Base-by-base conservation (phyloP, 805 yeast species). In the Lipomyces anomalus region DNA sequence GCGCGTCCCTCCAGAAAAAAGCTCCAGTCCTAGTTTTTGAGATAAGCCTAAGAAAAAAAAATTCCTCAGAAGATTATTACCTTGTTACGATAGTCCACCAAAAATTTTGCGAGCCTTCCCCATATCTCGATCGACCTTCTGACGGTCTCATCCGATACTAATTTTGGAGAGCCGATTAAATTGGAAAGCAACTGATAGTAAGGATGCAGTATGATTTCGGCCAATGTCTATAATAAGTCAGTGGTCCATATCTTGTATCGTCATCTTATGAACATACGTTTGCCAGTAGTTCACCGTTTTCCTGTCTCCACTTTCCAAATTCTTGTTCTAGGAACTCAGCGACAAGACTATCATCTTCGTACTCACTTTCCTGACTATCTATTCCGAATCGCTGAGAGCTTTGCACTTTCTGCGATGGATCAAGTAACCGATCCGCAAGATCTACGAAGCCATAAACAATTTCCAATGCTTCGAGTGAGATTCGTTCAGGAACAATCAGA, bases 151-250 rank as follows among this genome's bases (percentile, higher is more conserved):
- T 47, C 41, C 6, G 38, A 35, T 13, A 39, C 52, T 4, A 28
- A 36, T 22, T 28, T 30, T 4, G 47, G 3, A 11, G 32, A 22
- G 24, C 48, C 52, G 9, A 50, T 26, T 17, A 46, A 30, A 26
- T 48, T 32, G 5, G 51, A 48, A 29, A 48, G 23, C 11, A 46
- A 26, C 29, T 48, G 53, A 23, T 46, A 39, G 4, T 43, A 35
- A 17, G 46, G 44, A 11, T 18, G n/a, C 22, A 42, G 33, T 3
- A 42, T 21, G n/a, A 24, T 6, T n/a, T 40, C 46, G 7, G 23
- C 21, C 13, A 48, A 11, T 2, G 43, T 37, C 49, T 44, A 26
- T 20, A 11, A 20, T 30, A 17, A 20, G 26, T 42, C 20, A 42
- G 20, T 30, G 16, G n/a, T 18, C 17, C 16, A 35, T 26, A 38